phyloP scores from a whole-genome alignment of 371 early-diverging fungal genomes.

The Thermomucor indicae-seudaticae region DNA sequence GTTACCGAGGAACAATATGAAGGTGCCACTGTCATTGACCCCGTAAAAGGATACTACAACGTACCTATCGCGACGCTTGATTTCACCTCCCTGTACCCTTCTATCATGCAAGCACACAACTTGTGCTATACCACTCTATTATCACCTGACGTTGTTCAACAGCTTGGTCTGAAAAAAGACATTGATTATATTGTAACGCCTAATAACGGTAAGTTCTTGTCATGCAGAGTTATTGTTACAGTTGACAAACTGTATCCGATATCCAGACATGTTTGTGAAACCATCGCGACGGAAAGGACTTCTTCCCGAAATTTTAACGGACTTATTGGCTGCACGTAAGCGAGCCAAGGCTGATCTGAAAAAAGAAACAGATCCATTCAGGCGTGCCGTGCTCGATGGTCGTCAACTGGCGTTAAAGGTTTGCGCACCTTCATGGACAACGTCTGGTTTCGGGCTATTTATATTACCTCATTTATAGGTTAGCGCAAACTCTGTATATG shows the following conservation, averaged over 20 bases:
- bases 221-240: neutral
- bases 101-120: slow-evolving; percentile 99
- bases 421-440: neutral
- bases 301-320: slow-evolving; percentile 91
- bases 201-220: slow-evolving; percentile 58
- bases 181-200: slow-evolving; percentile 89
- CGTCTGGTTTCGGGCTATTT: neutral
- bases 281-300: slow-evolving; percentile 79
- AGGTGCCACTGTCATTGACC: slow-evolving; percentile 99
- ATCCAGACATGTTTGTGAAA: slow-evolving; percentile 81
- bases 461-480: slow-evolving; percentile 47
- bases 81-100: slow-evolving; percentile 99
- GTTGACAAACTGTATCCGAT: neutral
- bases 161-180: slow-evolving; percentile 59
- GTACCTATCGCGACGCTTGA: slow-evolving; percentile 98
- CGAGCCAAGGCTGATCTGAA: slow-evolving; percentile 93
- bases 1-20: slow-evolving; percentile 90
- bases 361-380: slow-evolving; percentile 92
- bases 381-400: slow-evolving; percentile 93
- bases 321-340: slow-evolving; percentile 95
- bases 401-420: slow-evolving; percentile 97
- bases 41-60: slow-evolving; percentile 95
- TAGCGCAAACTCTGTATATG: slow-evolving; percentile 99
- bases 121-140: slow-evolving; percentile 98
- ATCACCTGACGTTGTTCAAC: slow-evolving; percentile 52